Evolutionary conservation across 768 basidiomycete genomes (phyloP).

Genomic region (Kondoa subrosea): DNA sequence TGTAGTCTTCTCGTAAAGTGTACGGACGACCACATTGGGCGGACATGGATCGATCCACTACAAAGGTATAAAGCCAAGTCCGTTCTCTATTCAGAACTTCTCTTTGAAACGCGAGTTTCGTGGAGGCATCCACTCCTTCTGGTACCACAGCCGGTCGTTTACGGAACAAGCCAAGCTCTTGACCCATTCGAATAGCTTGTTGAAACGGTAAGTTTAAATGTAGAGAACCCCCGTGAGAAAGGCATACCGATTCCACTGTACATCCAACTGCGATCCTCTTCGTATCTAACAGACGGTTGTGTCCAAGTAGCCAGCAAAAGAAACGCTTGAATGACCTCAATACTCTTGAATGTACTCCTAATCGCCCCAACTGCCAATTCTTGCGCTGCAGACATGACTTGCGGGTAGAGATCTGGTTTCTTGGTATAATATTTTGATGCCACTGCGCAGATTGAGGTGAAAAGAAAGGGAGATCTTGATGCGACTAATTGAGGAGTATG

Average conservation of each 20-base stretch:
- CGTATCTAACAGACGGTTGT: slow-evolving; percentile 83
- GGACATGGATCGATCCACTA: slow-evolving; percentile 16
- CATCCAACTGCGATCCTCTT: slow-evolving; percentile 88
- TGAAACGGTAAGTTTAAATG: background rate
- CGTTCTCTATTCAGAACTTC: slow-evolving; percentile 89
- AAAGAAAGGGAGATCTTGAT: slow-evolving; percentile 78
- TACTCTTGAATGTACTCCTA: slow-evolving; percentile 71
- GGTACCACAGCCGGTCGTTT: slow-evolving; percentile 49
- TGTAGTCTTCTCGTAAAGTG: background rate
- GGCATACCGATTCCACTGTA: slow-evolving; percentile 29
- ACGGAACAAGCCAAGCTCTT: slow-evolving; percentile 84
- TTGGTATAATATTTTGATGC: slow-evolving; percentile 71
- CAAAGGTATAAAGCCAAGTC: slow-evolving; percentile 53
- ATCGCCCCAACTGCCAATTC: slow-evolving; percentile 44
- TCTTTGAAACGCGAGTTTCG: slow-evolving; percentile 46
- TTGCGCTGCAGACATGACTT: slow-evolving; percentile 35
- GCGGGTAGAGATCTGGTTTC: slow-evolving; percentile 53
- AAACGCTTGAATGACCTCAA: slow-evolving; percentile 61
- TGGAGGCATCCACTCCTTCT: slow-evolving; percentile 53
- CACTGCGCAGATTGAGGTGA: slow-evolving; percentile 91
- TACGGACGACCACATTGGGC: background rate
- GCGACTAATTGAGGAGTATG: slow-evolving; percentile 89
- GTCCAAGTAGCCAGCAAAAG: slow-evolving; percentile 79
- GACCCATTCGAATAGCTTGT: slow-evolving; percentile 55
- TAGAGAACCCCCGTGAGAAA: no score